phyloP scores from a whole-genome alignment of 2,329 filamentous ascomycete species.

The Leptographium procerum region DNA sequence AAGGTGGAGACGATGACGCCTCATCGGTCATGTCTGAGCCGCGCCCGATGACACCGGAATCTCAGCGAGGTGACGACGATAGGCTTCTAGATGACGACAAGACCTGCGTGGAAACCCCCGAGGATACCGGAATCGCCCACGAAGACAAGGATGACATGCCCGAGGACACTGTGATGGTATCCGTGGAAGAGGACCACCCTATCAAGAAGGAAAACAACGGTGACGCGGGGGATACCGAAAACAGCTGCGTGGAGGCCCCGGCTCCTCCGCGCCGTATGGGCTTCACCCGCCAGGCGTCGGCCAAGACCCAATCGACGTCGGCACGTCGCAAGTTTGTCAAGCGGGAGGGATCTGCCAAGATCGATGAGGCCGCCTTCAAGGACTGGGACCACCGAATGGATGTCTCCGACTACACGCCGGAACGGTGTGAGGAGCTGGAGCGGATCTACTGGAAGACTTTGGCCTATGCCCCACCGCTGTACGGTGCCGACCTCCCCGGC shows the following conservation, averaged over 20 bases:
- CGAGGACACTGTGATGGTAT: slow-evolving; percentile 26
- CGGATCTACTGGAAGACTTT: slow-evolving; percentile 95
- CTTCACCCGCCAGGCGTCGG: slow-evolving; percentile 36
- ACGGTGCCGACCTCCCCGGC: slow-evolving; percentile 92
- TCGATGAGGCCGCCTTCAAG: slow-evolving; percentile 85
- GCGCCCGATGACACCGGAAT: slow-evolving; percentile 47
- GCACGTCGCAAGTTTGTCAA: slow-evolving; percentile 79
- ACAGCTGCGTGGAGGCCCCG: neutral
- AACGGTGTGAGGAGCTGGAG: slow-evolving; percentile 90
- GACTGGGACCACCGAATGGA: slow-evolving; percentile 86
- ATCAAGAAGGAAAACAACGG: slow-evolving; percentile 31
- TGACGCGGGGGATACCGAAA: slow-evolving; percentile 29
- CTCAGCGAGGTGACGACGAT: slow-evolving; percentile 22
- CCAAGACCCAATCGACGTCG: slow-evolving; percentile 64
- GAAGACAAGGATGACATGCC: slow-evolving; percentile 20
- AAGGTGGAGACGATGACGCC: slow-evolving; percentile 26
- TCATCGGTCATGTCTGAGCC: slow-evolving; percentile 29
- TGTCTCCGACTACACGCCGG: slow-evolving; percentile 76
- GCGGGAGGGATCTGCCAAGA: slow-evolving; percentile 62
- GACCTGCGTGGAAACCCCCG: slow-evolving; percentile 7
- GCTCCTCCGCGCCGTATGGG: slow-evolving; percentile 33
- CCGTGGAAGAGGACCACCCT: slow-evolving; percentile 36
- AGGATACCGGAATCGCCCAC: slow-evolving; percentile 1
- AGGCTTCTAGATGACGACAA: slow-evolving; percentile 10
- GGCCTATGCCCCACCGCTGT: slow-evolving; percentile 88